Evolutionary conservation across 306 rosid species (phyloP), one percentile per base, ranked within the genome.

Genomic region (Glycyrrhiza uralensis): DNA sequence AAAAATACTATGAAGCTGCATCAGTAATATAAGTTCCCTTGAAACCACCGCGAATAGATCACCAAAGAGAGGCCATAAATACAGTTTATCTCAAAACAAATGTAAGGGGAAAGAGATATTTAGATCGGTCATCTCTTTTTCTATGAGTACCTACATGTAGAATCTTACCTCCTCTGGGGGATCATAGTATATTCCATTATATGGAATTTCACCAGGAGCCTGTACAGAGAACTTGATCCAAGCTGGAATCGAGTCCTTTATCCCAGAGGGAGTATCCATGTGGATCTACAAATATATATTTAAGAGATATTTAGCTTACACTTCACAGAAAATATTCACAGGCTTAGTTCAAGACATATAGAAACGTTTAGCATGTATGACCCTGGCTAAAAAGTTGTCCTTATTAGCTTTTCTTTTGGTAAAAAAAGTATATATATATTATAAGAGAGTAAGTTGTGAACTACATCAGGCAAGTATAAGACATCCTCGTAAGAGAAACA

Each of bases 191-290:
- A 95, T 81, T 39, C 96, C 96, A 13, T 88, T 77, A 47, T 86
- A 95, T 30, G 97, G 96, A 63, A 95, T 95, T 89, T 95, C 99
- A 76, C 86, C 89, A 5, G 97, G 96, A 81, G 96, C 90, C 87
- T 95, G 99, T 69, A 95, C 87, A 23, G 99, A 85, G 74, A 86
- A 91, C 89, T 91, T 91, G 78, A 89, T 95, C 99, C 99, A 95
- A 70, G 99, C 99, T 67, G 99, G 86, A 80, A 95, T 91, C 2
- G 97, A 91, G 80, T 95, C 99, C 79, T 95, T 91, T 82, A 88
- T 78, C 72, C 99, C 97, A 82, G 99, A 86, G 77, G 96, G 93
- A 67, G 99, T 91, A 66, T 86, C 86, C 99, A 91, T 91, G 79
- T 83, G 99, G 64, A 95, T 87, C 99, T 95, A 75, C 59, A 75